Conservation (phyloP, 1,139 yeast genomes). For the Candida freyschussii region DNA sequence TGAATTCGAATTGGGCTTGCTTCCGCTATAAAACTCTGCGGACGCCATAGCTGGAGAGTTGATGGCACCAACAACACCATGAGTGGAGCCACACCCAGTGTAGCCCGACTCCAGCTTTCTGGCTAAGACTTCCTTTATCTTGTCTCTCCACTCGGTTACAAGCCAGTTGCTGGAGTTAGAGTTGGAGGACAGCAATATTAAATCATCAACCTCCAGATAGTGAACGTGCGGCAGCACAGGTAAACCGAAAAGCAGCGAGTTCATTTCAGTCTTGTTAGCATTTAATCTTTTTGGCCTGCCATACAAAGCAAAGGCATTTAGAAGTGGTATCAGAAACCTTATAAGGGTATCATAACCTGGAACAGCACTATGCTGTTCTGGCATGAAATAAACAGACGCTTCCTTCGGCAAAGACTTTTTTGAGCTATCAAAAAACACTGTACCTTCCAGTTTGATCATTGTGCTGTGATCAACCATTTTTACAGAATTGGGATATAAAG, state of each 20-base stretch:
- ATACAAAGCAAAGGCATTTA: conserved; percentile 82
- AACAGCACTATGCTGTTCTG: conserved; percentile 88
- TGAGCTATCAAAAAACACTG: conserved; percentile 55
- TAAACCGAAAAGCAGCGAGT: conserved; percentile 80
- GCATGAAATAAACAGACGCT: conserved; percentile 89
- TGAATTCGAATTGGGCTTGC: no score
- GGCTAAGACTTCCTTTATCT: conserved; percentile 59
- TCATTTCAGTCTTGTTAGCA: conserved; percentile 78
- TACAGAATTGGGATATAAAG: conserved; percentile 87
- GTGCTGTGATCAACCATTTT: conserved; percentile 80
- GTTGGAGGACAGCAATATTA: conserved; percentile 39
- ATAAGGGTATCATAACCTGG: conserved; percentile 94
- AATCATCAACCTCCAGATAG: conserved; percentile 62
- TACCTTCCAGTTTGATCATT: conserved; percentile 83
- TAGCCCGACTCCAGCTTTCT: conserved; percentile 69
- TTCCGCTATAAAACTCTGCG: conserved; percentile 31
- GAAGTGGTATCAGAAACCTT: conserved; percentile 75
- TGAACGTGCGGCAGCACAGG: conserved; percentile 89
- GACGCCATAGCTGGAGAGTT: conserved; percentile 38
- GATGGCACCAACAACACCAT: conserved; percentile 58
- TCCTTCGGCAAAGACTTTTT: conserved; percentile 58
- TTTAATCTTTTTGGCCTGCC: conserved; percentile 88
- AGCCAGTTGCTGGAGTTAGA: conserved; percentile 49
- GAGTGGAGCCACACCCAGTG: conserved; percentile 73
- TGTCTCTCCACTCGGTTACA: conserved; percentile 60